A percentile compares a stretch with the other conserved stretches of the same genome.
Conservation (phyloP, 2,329 filamentous ascomycete genomes). For the Sclerotiophoma versabilis region DNA sequence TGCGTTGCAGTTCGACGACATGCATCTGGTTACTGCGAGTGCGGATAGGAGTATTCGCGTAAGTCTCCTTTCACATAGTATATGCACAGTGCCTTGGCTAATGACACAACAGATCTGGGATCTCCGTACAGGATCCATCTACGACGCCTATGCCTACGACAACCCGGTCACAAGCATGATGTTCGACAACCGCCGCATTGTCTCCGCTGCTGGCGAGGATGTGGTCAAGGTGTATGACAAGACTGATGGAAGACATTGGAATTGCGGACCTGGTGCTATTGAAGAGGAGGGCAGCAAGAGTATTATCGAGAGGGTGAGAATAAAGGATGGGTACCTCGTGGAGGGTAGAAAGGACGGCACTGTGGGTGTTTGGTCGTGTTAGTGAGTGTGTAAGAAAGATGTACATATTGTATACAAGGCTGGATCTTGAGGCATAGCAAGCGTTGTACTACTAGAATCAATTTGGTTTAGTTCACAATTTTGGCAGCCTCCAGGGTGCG, state of each 20-base stretch:
- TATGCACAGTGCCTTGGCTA: slow-evolving; percentile 25
- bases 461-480: neutral
- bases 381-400: slow-evolving; percentile 8
- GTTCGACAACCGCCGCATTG: slow-evolving; percentile 91
- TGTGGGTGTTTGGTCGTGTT: slow-evolving; percentile 79
- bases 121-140: slow-evolving; percentile 91
- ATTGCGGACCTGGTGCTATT: slow-evolving; percentile 83
- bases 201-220: slow-evolving; percentile 86
- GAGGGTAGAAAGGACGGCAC: slow-evolving; percentile 88
- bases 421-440: slow-evolving; percentile 17
- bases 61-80: slow-evolving; percentile 53
- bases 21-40: slow-evolving; percentile 92
- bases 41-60: slow-evolving; percentile 92
- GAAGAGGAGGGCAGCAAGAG: slow-evolving; percentile 66
- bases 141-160: slow-evolving; percentile 96
- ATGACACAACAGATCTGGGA: slow-evolving; percentile 85
- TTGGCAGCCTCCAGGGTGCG: too few species aligned
- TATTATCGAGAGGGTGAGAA: slow-evolving; percentile 80
- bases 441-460: slow-evolving; percentile 19
- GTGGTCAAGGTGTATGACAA: slow-evolving; percentile 99
- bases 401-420: slow-evolving; percentile 29
- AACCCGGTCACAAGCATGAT: slow-evolving; percentile 93
- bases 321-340: slow-evolving; percentile 92
- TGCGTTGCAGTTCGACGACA: slow-evolving; percentile 93
- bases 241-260: slow-evolving; percentile 93